Evolutionary conservation across 2,329 filamentous ascomycete species (phyloP).

Genomic region (Madurella fahalii): DNA sequence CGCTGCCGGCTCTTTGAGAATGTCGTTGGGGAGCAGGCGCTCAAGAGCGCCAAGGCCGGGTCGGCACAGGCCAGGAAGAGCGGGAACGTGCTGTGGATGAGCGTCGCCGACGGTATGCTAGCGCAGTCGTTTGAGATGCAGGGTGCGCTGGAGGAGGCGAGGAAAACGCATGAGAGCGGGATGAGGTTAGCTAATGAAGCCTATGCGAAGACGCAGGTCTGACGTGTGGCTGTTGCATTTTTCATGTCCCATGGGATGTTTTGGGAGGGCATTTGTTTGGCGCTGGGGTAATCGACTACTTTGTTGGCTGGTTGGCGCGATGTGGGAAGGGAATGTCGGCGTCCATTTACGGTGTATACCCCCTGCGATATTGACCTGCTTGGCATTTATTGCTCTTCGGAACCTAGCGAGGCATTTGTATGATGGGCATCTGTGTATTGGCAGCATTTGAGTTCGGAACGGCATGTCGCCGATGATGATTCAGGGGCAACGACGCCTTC

Average conservation of each 20-base stretch:
- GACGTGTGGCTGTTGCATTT: neutral
- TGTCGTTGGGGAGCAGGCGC: constrained; percentile 73
- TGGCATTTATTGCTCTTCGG: neutral
- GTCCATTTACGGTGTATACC: neutral
- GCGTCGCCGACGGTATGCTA: constrained; percentile 75
- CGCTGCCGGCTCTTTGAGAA: constrained; percentile 76
- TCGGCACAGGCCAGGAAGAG: constrained; percentile 64
- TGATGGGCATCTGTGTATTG: neutral
- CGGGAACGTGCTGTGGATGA: constrained; percentile 71
- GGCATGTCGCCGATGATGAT: neutral
- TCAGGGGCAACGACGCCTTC: neutral
- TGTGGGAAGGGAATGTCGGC: neutral
- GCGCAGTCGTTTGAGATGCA: constrained; percentile 70
- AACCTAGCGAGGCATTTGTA: neutral
- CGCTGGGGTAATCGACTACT: neutral
- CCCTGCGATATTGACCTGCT: neutral
- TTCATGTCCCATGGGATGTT: neutral
- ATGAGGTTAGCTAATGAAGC: constrained; percentile 24
- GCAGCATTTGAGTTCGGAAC: too few relatives aligned
- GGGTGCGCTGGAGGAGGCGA: constrained; percentile 38
- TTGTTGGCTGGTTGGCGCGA: neutral
- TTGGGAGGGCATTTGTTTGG: neutral
- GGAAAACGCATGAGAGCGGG: constrained; percentile 9
- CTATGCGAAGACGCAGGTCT: constrained; percentile 18
- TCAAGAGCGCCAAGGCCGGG: constrained; percentile 70